phyloP scores from a whole-genome alignment of 1,139 yeast genomes.

The Taphrina wiesneri region DNA sequence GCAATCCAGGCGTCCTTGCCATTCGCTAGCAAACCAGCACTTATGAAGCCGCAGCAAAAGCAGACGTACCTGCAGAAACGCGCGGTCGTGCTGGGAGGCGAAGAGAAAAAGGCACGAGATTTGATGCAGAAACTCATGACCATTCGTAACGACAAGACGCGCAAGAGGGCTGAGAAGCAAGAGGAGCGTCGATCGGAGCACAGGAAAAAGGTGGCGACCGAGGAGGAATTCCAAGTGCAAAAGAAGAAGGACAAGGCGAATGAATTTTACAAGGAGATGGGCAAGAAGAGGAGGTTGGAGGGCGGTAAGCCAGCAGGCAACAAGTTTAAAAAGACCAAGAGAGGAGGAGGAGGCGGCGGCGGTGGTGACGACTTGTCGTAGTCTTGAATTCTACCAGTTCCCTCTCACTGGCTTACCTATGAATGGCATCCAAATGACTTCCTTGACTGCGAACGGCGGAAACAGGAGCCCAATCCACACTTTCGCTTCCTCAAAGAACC shows the following conservation, averaged over 20 bases:
- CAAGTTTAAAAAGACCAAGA: slow-evolving; percentile 9
- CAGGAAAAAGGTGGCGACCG: slow-evolving; percentile 70
- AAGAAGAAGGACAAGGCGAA: slow-evolving; percentile 83
- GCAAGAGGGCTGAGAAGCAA: slow-evolving; percentile 73
- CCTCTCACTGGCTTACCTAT: slow-evolving; percentile 16
- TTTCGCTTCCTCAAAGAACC: slow-evolving; percentile 26
- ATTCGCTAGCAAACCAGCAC: slow-evolving; percentile 77
- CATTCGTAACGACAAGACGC: slow-evolving; percentile 79
- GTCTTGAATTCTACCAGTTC: background rate
- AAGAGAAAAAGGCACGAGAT: slow-evolving; percentile 84
- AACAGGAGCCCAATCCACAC: slow-evolving; percentile 20
- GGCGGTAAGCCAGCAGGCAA: slow-evolving; percentile 33
- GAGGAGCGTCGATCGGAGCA: slow-evolving; percentile 73
- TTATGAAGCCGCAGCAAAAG: slow-evolving; percentile 85
- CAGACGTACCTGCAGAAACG: slow-evolving; percentile 83
- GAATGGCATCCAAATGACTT: slow-evolving; percentile 25
- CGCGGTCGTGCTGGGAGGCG: slow-evolving; percentile 77
- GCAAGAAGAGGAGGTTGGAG: slow-evolving; percentile 43
- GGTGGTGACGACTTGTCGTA: slow-evolving; percentile 8
- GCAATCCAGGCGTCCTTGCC: slow-evolving; percentile 76
- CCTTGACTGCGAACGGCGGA: slow-evolving; percentile 5
- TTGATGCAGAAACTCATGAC: slow-evolving; percentile 85
- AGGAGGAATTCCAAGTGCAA: slow-evolving; percentile 68
- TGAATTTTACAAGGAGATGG: slow-evolving; percentile 75
- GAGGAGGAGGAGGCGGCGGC: slow-evolving; percentile 1